Percentiles rank a stretch among this genome's conserved stretches.
These are phyloP conservation scores for Ustilago crameri DNA, from an alignment of 1,284 basidiomycete species.

Conservation along the genomic window DNA sequence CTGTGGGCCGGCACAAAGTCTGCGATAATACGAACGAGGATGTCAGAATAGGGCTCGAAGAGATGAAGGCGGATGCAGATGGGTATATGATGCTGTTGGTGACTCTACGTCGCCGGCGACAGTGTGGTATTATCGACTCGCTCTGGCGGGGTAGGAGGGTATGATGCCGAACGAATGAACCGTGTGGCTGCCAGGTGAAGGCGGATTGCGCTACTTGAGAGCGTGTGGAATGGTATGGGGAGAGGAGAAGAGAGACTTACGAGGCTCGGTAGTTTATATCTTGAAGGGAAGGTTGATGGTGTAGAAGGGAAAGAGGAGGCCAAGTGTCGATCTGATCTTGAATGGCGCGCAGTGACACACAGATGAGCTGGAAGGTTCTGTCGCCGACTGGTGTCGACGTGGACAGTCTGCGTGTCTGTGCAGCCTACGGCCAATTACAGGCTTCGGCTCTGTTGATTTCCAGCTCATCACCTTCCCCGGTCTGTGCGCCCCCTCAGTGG, in stretches of 20 bases:
- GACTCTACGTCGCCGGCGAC: slow-evolving; percentile 1
- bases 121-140: not conserved
- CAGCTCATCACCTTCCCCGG: slow-evolving; percentile 26
- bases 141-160: not conserved
- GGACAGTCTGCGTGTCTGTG: slow-evolving; percentile 16
- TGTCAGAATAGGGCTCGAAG: not conserved
- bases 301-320: slow-evolving; percentile 3
- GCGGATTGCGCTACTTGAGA: not conserved
- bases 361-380: slow-evolving; percentile 45
- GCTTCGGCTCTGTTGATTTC: slow-evolving; percentile 5
- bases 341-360: slow-evolving; percentile 5
- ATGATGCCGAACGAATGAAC: slow-evolving; percentile 2
- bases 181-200: not conserved
- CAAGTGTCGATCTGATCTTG: not conserved
- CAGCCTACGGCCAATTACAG: slow-evolving; percentile 19
- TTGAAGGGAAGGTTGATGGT: slow-evolving; percentile 36
- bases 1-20: slow-evolving; percentile 8
- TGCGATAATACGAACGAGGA: not conserved
- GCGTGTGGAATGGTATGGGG: not conserved
- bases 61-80: not conserved
- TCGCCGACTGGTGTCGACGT: slow-evolving; percentile 32
- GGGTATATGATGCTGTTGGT: slow-evolving; percentile 2
- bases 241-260: slow-evolving; percentile 15
- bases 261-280: slow-evolving; percentile 40
- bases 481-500: slow-evolving; percentile 18